A percentile compares a stretch with the other conserved stretches of the same genome.
Evolutionary conservation across 2,329 filamentous ascomycete genomes (phyloP).

Genomic region (Trichophyton benhamiae): DNA sequence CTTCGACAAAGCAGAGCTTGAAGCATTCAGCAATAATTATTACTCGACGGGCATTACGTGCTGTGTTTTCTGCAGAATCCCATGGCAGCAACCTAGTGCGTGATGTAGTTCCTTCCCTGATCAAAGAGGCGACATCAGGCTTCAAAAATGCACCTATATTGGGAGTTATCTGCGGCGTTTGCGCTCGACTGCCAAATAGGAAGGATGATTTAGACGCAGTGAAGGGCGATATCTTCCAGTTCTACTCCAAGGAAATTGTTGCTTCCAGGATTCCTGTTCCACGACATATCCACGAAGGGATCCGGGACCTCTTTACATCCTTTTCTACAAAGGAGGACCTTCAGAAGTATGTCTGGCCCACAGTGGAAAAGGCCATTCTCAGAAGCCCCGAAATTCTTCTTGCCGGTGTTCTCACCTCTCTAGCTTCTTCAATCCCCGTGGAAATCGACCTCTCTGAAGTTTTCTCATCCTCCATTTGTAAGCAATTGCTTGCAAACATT

Average conservation of each 20-base stretch:
- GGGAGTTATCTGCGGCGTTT: slow-evolving; percentile 78
- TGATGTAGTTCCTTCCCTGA: slow-evolving; percentile 53
- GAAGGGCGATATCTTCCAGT: slow-evolving; percentile 64
- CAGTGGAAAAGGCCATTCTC: slow-evolving; percentile 78
- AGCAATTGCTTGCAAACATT: slow-evolving; percentile 76
- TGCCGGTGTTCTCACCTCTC: slow-evolving; percentile 60
- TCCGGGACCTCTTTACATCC: slow-evolving; percentile 68
- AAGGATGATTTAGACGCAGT: slow-evolving; percentile 50
- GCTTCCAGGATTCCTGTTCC: slow-evolving; percentile 63
- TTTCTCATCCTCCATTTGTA: slow-evolving; percentile 60
- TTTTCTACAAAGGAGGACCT: slow-evolving; percentile 67
- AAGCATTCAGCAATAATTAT: slow-evolving; percentile 62
- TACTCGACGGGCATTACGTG: slow-evolving; percentile 67
- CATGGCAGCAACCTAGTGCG: slow-evolving; percentile 50
- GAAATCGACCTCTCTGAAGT: slow-evolving; percentile 65
- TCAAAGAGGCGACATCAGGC: slow-evolving; percentile 52
- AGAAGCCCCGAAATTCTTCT: slow-evolving; percentile 83
- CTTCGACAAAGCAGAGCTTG: slow-evolving; percentile 51
- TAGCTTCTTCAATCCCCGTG: slow-evolving; percentile 57
- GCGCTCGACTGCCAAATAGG: slow-evolving; percentile 54
- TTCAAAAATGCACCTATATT: slow-evolving; percentile 65
- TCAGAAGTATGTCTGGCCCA: slow-evolving; percentile 60
- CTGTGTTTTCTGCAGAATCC: slow-evolving; percentile 50
- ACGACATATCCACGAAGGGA: slow-evolving; percentile 55
- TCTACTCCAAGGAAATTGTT: slow-evolving; percentile 74